Base-by-base conservation (phyloP, 2,329 filamentous ascomycete genomes). In the Botrytis aclada region DNA sequence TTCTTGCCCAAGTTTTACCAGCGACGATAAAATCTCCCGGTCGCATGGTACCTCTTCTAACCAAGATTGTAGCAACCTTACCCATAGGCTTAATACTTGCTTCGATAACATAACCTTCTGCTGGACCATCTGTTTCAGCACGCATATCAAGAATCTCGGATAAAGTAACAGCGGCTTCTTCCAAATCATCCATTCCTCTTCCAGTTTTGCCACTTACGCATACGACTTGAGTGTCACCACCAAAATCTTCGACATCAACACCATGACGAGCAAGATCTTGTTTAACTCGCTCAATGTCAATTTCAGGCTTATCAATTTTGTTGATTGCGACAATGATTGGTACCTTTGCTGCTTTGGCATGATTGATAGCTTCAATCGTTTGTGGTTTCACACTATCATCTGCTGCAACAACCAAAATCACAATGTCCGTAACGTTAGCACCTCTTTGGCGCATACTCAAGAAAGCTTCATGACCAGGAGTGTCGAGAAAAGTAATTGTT, bases 381-480 rank as follows among this genome's bases (percentile, higher is more conserved):
- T 99, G 96, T 4, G 96, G 96, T 85, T 96, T 99, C 78, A 99
- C 95, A 80, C 94, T 96, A 81, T 99, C 97, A 81, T 99, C 96
- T 14, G 95, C 95, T 10, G 96, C 96, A 34, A 99, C 95, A 0
- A 99, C 96, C 32, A 99, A 84, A 60, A 99, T 92, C 22, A 99
- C 94, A 77, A 99, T 98, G 81, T 99, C 96, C 0, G 97, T 99
- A 66, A 98, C 94, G 75, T 95, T 94, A 45, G 96, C 97, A 75
- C 96, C 97, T 77, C 96, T 91, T 81, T 97, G 93, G 45, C 96
- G 92, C 96, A 99, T 99, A 56, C 92, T 93, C 77, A 98, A 84
- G 83, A 99, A 99, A 0, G 96, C 97, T 41, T 95, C 94, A 83
- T 99, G 96, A 1, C 96, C 96, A 1, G 96, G 96, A 0, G 96